phyloP scores from a whole-genome alignment of 75 land plant species.

The Selaginella moellendorffii region DNA sequence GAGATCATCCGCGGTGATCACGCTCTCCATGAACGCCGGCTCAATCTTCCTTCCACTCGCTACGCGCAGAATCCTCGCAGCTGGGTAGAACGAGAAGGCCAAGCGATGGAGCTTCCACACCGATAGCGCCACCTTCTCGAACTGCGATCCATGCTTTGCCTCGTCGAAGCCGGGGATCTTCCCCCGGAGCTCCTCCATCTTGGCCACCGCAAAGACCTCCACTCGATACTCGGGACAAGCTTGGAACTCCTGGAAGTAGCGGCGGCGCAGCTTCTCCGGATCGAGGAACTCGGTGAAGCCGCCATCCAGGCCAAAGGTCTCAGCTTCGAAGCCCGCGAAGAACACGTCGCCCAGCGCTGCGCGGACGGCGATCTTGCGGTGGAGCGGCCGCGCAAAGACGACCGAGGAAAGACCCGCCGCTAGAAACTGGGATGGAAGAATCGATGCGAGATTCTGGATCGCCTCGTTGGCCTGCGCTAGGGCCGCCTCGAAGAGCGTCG shows the following conservation, averaged over 20 bases:
- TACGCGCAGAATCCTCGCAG: neutral
- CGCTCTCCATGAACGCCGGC: neutral
- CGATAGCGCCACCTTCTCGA: neutral
- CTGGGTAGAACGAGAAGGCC: neutral
- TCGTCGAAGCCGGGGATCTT: neutral
- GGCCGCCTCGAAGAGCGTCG: neutral
- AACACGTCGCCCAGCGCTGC: neutral
- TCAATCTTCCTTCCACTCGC: neutral
- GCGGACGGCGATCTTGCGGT: neutral
- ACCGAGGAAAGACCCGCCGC: neutral
- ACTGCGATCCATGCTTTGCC: neutral
- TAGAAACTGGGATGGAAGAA: neutral
- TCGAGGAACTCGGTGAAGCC: neutral
- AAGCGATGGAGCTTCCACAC: neutral
- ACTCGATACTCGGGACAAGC: too few relatives aligned
- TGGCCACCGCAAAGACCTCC: neutral
- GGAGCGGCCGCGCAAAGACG: neutral
- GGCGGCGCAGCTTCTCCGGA: too few relatives aligned
- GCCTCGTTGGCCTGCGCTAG: neutral
- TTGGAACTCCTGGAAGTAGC: too few relatives aligned
- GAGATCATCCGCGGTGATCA: neutral
- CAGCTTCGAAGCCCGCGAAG: neutral
- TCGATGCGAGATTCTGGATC: neutral
- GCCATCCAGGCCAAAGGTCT: neutral
- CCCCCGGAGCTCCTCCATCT: neutral